Percentiles rank a stretch among this genome's conserved stretches.
Conservation (phyloP, 75 land plant genomes). For the Gnetum montanum region DNA sequence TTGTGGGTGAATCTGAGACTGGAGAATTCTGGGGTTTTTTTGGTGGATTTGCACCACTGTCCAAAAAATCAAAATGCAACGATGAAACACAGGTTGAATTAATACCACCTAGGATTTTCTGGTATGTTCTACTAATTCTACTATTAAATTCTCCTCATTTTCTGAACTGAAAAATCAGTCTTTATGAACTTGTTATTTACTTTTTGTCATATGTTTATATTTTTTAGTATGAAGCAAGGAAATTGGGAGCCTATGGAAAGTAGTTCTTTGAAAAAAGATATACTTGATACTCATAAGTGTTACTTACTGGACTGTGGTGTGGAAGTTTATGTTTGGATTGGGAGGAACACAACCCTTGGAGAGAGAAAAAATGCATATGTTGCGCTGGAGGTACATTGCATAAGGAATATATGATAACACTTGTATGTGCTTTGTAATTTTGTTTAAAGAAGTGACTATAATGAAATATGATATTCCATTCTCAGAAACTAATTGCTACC, state of each 20-base stretch:
- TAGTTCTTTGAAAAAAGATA: slow-evolving; percentile 17
- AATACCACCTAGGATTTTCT: slow-evolving; percentile 17
- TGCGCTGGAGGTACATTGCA: slow-evolving; percentile 59
- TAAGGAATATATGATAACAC: neutral
- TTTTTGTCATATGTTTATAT: neutral
- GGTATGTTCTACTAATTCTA: slow-evolving; percentile 12
- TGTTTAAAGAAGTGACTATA: neutral
- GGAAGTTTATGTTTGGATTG: slow-evolving; percentile 62
- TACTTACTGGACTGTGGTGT: slow-evolving; percentile 55
- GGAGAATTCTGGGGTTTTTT: slow-evolving; percentile 94
- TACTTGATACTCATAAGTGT: slow-evolving; percentile 42
- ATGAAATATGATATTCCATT: neutral
- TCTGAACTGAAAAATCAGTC: neutral
- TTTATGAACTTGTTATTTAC: neutral
- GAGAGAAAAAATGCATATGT: slow-evolving; percentile 41
- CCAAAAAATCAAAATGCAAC: slow-evolving; percentile 22
- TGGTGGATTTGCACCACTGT: slow-evolving; percentile 92
- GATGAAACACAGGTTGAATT: slow-evolving; percentile 8
- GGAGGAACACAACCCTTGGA: slow-evolving; percentile 36
- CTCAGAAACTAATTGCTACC: slow-evolving; percentile 33
- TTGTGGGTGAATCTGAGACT: slow-evolving; percentile 76
- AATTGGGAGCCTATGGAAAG: neutral
- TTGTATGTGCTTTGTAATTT: neutral
- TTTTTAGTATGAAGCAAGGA: slow-evolving; percentile 11
- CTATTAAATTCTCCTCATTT: slow-evolving; percentile 1